phyloP scores from a whole-genome alignment of 2,329 filamentous ascomycete species.

The Thelonectria olida region DNA sequence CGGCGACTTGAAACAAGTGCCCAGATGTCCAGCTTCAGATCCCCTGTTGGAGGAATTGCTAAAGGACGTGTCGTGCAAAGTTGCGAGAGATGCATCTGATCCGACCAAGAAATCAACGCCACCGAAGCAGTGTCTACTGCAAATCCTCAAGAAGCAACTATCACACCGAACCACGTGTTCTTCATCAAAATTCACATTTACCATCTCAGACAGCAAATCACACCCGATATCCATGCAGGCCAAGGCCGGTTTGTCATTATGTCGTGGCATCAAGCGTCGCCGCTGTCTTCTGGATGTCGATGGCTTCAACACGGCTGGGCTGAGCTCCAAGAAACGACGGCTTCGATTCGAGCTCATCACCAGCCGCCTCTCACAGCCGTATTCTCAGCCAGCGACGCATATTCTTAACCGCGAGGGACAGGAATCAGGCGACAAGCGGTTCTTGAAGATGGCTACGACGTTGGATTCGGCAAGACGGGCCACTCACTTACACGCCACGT shows the following conservation, averaged over 20 bases:
- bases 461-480: conserved; percentile 48
- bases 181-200: conserved; percentile 27
- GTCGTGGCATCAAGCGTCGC: conserved; percentile 55
- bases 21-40: conserved; percentile 32
- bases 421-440: conserved; percentile 55
- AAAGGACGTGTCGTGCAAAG: conserved; percentile 18
- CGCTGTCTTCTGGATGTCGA: conserved; percentile 68
- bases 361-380: conserved; percentile 74
- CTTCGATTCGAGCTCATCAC: conserved; percentile 72
- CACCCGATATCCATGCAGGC: conserved; percentile 24
- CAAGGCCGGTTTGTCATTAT: background rate
- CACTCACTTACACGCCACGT: conserved; percentile 56
- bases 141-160: background rate
- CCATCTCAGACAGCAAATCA: conserved; percentile 5
- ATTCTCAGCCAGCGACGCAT: conserved; percentile 74
- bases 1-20: conserved; percentile 31
- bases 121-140: background rate
- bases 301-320: conserved; percentile 58
- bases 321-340: conserved; percentile 73
- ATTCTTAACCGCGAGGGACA: conserved; percentile 69
- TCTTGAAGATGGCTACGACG: conserved; percentile 58
- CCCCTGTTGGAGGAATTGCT: conserved; percentile 34
- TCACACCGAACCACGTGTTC: background rate
- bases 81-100: conserved; percentile 1
- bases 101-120: background rate